Conservation (phyloP, 164 flowering plant genomes). For the Dillenia turbinata region DNA sequence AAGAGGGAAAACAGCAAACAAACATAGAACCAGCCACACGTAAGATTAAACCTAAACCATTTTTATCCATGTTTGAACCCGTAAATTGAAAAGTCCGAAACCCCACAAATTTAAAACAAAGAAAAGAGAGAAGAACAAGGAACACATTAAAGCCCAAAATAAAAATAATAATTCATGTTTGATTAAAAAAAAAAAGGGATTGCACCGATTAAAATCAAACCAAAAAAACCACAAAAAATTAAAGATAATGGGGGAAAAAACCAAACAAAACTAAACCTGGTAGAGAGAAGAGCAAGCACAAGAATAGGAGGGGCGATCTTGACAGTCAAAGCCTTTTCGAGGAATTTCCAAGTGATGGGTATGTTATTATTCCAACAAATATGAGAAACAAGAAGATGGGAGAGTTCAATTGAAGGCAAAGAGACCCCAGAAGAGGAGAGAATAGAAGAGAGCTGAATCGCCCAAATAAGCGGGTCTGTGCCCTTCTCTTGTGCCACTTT, state of each 20-base stretch:
- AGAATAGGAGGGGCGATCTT: slow-evolving; percentile 71
- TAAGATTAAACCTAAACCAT: too few relatives aligned
- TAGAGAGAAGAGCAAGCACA: slow-evolving; percentile 74
- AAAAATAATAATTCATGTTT: too few relatives aligned
- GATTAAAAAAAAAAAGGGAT: too few relatives aligned
- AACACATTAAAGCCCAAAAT: too few relatives aligned
- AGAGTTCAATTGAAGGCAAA: slow-evolving; percentile 72
- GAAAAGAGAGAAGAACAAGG: too few relatives aligned
- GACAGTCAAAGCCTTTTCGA: slow-evolving; percentile 59
- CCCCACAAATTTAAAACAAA: too few relatives aligned
- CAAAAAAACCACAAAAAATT: too few relatives aligned
- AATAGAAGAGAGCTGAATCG: slow-evolving; percentile 53
- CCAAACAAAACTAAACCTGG: slow-evolving; percentile 14
- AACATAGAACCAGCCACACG: too few relatives aligned
- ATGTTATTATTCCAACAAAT: slow-evolving; percentile 91
- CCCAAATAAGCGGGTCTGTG: slow-evolving; percentile 76
- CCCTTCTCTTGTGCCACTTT: slow-evolving; percentile 62
- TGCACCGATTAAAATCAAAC: too few relatives aligned
- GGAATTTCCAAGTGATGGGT: slow-evolving; percentile 82
- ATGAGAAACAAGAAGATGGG: slow-evolving; percentile 64
- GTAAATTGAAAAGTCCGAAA: too few relatives aligned
- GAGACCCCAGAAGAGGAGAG: slow-evolving; percentile 48
- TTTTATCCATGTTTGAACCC: too few relatives aligned
- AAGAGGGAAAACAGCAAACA: too few relatives aligned
- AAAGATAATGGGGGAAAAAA: background rate